Percentiles rank a stretch among this genome's conserved stretches.
Evolutionary conservation across 2,329 filamentous ascomycete genomes (phyloP).

Genomic region (Davidsoniella neocaledoniae): DNA sequence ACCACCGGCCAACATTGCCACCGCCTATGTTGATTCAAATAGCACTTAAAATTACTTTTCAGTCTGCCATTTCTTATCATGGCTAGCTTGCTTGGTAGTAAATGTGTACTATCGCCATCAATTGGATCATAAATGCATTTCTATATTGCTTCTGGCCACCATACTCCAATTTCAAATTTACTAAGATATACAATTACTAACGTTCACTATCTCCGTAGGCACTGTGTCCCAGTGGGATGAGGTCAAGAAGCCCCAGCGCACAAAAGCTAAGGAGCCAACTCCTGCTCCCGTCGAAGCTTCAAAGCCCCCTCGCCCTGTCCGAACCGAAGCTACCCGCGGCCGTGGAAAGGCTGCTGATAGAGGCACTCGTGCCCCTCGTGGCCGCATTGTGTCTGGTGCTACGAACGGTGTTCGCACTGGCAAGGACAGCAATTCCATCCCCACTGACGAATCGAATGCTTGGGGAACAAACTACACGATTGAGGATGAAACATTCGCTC

Average conservation of each 20-base stretch:
- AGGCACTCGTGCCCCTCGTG: constrained; percentile 43
- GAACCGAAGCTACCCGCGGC: constrained; percentile 44
- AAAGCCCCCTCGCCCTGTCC: constrained; percentile 38
- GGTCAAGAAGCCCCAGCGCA: constrained; percentile 62
- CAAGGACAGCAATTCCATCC: constrained; percentile 41
- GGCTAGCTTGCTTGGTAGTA: no score
- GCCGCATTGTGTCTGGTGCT: constrained; percentile 38
- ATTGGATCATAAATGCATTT: no score
- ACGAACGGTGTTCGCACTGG: constrained; percentile 46
- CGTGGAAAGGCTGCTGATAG: constrained; percentile 44
- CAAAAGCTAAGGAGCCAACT: constrained; percentile 50
- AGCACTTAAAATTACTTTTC: no score
- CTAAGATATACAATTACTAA: no score
- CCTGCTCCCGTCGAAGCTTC: constrained; percentile 30
- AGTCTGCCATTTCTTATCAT: no score
- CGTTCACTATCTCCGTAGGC: constrained; percentile 29
- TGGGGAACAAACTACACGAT: constrained; percentile 18
- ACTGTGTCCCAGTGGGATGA: constrained; percentile 71
- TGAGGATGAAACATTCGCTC: constrained; percentile 14
- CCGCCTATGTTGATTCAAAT: no score
- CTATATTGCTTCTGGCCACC: no score
- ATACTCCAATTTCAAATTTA: no score
- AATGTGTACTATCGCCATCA: no score
- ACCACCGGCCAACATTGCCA: no score
- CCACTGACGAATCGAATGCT: constrained; percentile 44